Percentiles rank a stretch among this genome's conserved stretches.
These are phyloP conservation scores for Orbilia ellipsospora DNA, from an alignment of 2,329 filamentous ascomycete species.

Conservation along the genomic window DNA sequence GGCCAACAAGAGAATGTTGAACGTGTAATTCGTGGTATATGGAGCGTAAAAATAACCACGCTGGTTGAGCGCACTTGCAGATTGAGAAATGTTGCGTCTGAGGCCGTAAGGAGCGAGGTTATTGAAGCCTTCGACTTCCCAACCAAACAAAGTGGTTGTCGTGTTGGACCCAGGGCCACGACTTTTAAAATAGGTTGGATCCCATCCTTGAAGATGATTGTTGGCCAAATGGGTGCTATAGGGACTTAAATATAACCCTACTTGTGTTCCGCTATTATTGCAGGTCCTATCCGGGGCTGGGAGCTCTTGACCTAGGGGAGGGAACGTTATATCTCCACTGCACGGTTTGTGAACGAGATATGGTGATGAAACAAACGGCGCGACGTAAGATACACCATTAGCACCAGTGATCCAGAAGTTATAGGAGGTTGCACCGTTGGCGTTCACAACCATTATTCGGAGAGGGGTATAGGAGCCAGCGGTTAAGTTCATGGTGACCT, in stretches of 20 bases:
- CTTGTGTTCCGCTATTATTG: background rate
- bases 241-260: background rate
- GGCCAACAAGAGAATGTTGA: background rate
- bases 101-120: too few species aligned
- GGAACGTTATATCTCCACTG: background rate
- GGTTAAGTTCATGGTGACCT: background rate
- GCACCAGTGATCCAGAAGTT: background rate
- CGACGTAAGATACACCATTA: background rate
- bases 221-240: background rate
- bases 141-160: too few species aligned
- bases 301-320: background rate
- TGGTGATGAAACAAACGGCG: background rate
- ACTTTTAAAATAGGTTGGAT: background rate
- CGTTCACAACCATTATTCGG: background rate
- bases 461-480: slow-evolving; percentile 3
- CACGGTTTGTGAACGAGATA: background rate
- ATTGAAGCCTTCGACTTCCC: too few species aligned
- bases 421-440: background rate
- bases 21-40: background rate
- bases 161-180: background rate
- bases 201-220: background rate
- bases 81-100: background rate
- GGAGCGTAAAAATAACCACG: slow-evolving; percentile 4
- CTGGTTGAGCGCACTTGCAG: background rate
- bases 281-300: background rate